Evolutionary conservation across 1,139 yeast species (phyloP).

Genomic region (Zygosaccharomyces sapae): DNA sequence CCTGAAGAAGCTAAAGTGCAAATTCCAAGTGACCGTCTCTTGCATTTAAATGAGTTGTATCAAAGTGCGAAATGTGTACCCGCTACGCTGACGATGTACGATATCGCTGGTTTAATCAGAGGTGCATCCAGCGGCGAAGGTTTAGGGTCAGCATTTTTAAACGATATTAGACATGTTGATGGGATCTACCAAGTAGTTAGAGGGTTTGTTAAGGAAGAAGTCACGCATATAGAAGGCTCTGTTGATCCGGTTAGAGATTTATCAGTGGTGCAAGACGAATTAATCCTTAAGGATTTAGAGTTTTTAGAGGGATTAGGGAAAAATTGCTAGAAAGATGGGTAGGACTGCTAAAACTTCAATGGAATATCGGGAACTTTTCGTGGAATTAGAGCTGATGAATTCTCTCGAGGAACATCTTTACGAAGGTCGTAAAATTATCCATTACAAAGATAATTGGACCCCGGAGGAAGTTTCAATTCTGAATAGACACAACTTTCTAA

Average conservation of each 20-base stretch:
- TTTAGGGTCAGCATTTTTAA: constrained; percentile 66
- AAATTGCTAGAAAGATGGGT: constrained; percentile 43
- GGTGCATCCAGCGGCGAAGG: constrained; percentile 78
- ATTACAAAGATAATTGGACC: constrained; percentile 46
- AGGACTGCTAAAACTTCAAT: constrained; percentile 38
- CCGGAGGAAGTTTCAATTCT: constrained; percentile 54
- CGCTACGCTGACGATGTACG: constrained; percentile 57
- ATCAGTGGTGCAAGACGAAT: constrained; percentile 65
- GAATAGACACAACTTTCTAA: constrained; percentile 56
- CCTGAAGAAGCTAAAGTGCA: constrained; percentile 63
- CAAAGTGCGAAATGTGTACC: constrained; percentile 51
- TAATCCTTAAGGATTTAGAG: constrained; percentile 68
- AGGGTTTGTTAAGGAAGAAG: constrained; percentile 63
- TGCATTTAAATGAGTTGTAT: constrained; percentile 44
- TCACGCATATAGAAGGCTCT: constrained; percentile 62
- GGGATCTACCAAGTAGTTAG: constrained; percentile 70
- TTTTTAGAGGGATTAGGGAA: constrained; percentile 55
- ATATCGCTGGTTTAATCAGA: constrained; percentile 71
- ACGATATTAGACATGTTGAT: constrained; percentile 69
- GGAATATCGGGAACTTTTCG: constrained; percentile 38
- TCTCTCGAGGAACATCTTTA: constrained; percentile 49
- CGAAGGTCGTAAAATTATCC: constrained; percentile 54
- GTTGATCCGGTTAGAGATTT: constrained; percentile 66
- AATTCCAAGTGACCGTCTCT: constrained; percentile 52
- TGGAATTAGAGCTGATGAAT: constrained; percentile 47